phyloP scores from a whole-genome alignment of 2,329 filamentous ascomycete species.

The Cladosporium sp. region DNA sequence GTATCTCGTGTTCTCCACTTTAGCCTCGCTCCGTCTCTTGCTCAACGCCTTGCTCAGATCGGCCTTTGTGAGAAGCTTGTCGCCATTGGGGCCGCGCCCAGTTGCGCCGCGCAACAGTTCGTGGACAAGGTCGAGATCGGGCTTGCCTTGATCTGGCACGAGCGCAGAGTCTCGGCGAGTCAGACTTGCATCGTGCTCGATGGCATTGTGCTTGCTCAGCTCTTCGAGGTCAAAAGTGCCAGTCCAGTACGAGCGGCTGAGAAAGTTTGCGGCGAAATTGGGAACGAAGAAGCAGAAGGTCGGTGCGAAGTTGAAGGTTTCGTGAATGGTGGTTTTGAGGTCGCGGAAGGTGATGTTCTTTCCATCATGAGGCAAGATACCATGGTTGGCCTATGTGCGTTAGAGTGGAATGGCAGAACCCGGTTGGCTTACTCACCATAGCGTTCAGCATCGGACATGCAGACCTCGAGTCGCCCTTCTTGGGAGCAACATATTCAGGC shows the following conservation, averaged over 20 bases:
- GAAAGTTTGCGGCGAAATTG: slow-evolving; percentile 24
- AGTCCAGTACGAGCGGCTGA: slow-evolving; percentile 26
- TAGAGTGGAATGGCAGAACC: neutral
- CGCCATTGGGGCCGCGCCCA: slow-evolving; percentile 32
- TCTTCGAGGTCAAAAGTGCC: slow-evolving; percentile 26
- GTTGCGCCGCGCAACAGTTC: slow-evolving; percentile 34
- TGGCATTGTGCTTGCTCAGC: slow-evolving; percentile 25
- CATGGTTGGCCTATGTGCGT: slow-evolving; percentile 20
- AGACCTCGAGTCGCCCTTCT: slow-evolving; percentile 32
- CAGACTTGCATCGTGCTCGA: slow-evolving; percentile 27
- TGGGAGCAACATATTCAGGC: slow-evolving; percentile 36
- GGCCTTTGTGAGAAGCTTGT: slow-evolving; percentile 31
- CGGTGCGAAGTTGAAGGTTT: slow-evolving; percentile 29
- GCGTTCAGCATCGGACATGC: slow-evolving; percentile 29
- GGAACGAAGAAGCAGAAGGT: slow-evolving; percentile 29
- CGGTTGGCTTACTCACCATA: slow-evolving; percentile 16
- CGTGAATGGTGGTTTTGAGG: slow-evolving; percentile 23
- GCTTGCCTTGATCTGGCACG: slow-evolving; percentile 35
- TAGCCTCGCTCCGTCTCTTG: slow-evolving; percentile 33
- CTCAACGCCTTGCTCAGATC: slow-evolving; percentile 34
- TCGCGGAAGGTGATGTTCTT: slow-evolving; percentile 27
- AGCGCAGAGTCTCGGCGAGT: slow-evolving; percentile 34
- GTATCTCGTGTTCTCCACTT: slow-evolving; percentile 34
- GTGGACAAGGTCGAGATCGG: slow-evolving; percentile 35
- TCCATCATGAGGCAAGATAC: slow-evolving; percentile 28